Evolutionary conservation across 1,284 basidiomycete genomes (phyloP), one percentile per base, ranked within the genome.

Genomic region (Blastosporella zonata): DNA sequence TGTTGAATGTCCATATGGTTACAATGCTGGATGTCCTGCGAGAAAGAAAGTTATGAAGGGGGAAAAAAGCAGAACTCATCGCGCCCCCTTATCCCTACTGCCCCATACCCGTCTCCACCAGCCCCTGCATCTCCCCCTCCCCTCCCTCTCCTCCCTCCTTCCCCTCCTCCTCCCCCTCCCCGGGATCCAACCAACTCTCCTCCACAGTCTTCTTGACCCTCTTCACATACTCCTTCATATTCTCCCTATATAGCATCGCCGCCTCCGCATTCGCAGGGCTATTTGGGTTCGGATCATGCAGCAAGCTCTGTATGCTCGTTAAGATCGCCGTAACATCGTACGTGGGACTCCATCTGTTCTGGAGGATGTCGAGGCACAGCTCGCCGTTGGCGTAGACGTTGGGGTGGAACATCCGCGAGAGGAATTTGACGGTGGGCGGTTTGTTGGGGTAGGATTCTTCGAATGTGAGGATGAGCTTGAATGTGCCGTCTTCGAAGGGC

Each of bases 371-470:
- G 40, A 99, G 79, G 68, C 96, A 99, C 45, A 99, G 85, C 66
- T 98, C 96, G 54, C 96, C 96, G 61, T 97, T 97, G 45, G 91
- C 91, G 69, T 98, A 99, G 12, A 99, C 95, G 71, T 98, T 99
- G 0, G 96, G 96, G 66, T 99, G 96, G 73, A 98, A 98, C 95
- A 97, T 98, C 55, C 93, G 86, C 39, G 90, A 93, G 21, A 98
- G 79, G 75, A 99, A 99, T 66, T 96, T 95, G 60, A 98, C 96
- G 1, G 90, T 90, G 4, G 96, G 96, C 0, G 96, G 93, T 67
- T 97, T 97, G 77, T 97, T 98, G 13, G 96, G 96, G 68, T 99
- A 98, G 2, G 92, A 90, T 66, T 99, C 96, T 67, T 97, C 95
- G 62, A 98, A 98, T 0, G 90, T 93, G 43, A 99, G 79, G 29